Evolutionary conservation across 2,329 filamentous ascomycete species (phyloP), one percentile per base, ranked within the genome.

Genomic region (Colletotrichum paranaense): DNA sequence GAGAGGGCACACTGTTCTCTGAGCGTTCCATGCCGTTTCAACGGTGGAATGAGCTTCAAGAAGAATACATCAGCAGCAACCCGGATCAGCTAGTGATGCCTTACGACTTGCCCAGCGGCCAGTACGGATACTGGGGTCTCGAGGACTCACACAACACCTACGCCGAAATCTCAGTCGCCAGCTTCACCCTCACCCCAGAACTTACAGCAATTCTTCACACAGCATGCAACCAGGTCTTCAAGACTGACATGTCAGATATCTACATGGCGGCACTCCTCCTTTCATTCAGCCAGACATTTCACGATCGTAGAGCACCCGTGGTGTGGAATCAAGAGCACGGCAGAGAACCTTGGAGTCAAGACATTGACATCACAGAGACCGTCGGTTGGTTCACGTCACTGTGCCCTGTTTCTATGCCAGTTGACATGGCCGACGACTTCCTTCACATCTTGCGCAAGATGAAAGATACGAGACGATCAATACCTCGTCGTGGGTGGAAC

Each of bases 321-420:
- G 76, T 91, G 0, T 92, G 88, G 88, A 88, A 86, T 67, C 86
- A 88, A 74, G 87, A 88, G 72, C 83, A 86, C 49, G 88, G 88
- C 19, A 82, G 88, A 19, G 80, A 84, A n/a, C 78, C 81, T 2
- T 83, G 84, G 74, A 84, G 85, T 30, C 78, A 80, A 0, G 84
- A 86, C 19, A 81, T 88, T 14, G 87, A 91, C 78, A 84, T 90
- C 1, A 85, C 86, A 5, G 83, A 89, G 64, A 91, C 89, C 0
- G 88, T 91, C 0, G 90, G 89, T 2, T 91, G 89, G 89, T 90
- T 91, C 74, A 90, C 89, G 2, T 86, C 88, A 0, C 80, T 91
- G 14, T 88, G 86, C 62, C 89, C 89, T 0, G 81, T 91, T 6
- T 81, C 83, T 1, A 80, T 87, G 3, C 82, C 83, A 9, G 76